Evolutionary conservation across 2,329 filamentous ascomycete genomes (phyloP).

Genomic region (Colletotrichum sp.): DNA sequence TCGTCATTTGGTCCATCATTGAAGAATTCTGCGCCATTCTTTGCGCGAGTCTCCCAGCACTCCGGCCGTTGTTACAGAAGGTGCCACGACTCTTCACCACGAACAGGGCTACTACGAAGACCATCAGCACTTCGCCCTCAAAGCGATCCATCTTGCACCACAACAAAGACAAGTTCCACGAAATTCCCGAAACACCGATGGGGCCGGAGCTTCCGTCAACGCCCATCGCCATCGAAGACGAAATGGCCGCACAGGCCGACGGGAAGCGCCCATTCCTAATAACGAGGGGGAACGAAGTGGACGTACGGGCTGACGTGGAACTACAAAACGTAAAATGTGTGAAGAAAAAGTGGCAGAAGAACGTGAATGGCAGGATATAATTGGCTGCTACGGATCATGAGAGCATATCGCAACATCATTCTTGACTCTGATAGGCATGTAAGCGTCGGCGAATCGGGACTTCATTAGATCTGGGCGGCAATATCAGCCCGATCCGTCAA

Average conservation of each 20-base stretch:
- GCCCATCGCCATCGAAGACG: conserved; percentile 13
- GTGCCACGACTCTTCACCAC: background rate
- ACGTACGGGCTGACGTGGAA: background rate
- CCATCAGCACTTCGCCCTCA: background rate
- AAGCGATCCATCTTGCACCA: background rate
- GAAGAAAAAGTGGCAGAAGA: background rate
- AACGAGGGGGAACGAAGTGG: background rate
- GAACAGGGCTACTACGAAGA: conserved; percentile 16
- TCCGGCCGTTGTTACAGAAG: conserved; percentile 40
- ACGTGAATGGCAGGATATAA: background rate
- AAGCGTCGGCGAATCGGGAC: background rate
- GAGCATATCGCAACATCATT: background rate
- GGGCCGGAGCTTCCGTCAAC: background rate
- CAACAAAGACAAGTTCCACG: background rate
- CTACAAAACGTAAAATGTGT: background rate
- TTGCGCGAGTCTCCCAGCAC: conserved; percentile 45
- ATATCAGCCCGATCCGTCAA: background rate
- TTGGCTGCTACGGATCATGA: background rate
- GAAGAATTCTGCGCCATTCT: conserved; percentile 41
- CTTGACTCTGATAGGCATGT: background rate
- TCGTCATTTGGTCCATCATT: conserved; percentile 36
- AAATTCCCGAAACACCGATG: background rate
- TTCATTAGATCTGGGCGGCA: background rate
- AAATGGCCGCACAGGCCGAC: conserved; percentile 11
- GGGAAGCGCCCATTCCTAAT: conserved; percentile 11